Evolutionary conservation across 495 filamentous ascomycete genomes (phyloP), one percentile per base, ranked within the genome.

Genomic region (Lasiosphaeria miniovina): DNA sequence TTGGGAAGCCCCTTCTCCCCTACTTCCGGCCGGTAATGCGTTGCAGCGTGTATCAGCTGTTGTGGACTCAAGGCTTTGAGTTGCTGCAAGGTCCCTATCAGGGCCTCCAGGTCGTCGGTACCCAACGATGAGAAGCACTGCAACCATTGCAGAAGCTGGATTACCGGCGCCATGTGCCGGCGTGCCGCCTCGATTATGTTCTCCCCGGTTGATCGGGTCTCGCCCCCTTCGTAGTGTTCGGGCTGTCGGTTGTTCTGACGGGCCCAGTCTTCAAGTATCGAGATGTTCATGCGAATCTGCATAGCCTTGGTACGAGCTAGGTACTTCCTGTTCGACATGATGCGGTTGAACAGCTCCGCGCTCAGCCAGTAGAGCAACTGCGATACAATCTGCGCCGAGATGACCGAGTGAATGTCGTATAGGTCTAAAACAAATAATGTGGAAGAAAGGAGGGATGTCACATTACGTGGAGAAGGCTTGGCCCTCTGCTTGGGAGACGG

Each of bases 241-340:
- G 94, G 93, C 64, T 95, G 86, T 14, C 95, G 86, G 67, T 96
- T 98, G 74, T 98, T 99, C 33, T 82, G 77, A 12, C 92, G 82
- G 1, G 93, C 94, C 94, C 94, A 99, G 68, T 99, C 94, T 72
- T 99, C 94, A 48, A 99, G 79, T 3, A 83, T 85, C 4, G 94
- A 98, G 33, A 98, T 86, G 70, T 99, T 99, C 90, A 99, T 96
- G 61, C 94, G 90, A 60, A 99, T 97, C 67, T 99, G 95, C 94
- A 99, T 98, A 6, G 94, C 94, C 71, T 99, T 99, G 12, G 94
- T 99, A 36, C 94, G 86, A 5, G 94, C 93, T 6, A 99, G 83
- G 67, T 97, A 99, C 71, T 92, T 90, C 58, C 90, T 88, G 61
- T 92, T 96, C 12, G 89, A 92, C 87, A 98, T 93, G 69, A 98